Evolutionary conservation across 257 asterid species (phyloP).

Genomic region (Solanum tarapatanum): DNA sequence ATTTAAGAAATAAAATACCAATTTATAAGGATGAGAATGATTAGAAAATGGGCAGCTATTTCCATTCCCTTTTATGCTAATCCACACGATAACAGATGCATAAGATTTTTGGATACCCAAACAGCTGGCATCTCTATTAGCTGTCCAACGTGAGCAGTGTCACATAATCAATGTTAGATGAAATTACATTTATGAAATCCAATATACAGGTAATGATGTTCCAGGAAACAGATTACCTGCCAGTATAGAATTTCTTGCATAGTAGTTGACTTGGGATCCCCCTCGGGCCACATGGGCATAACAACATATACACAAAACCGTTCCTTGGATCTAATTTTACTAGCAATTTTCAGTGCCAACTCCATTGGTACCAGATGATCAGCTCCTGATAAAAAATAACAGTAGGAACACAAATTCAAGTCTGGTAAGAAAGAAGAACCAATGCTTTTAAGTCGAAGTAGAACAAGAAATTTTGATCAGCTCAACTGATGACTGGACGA

Average conservation of each 20-base stretch:
- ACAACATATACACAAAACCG: constrained; percentile 71
- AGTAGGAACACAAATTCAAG: neutral
- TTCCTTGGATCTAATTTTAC: constrained; percentile 70
- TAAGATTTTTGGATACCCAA: neutral
- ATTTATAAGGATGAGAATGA: neutral
- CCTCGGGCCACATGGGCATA: constrained; percentile 97
- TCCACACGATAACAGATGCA: neutral
- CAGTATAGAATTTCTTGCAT: constrained; percentile 88
- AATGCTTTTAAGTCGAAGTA: neutral
- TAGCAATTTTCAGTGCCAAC: constrained; percentile 58
- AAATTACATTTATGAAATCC: neutral
- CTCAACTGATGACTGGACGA: neutral
- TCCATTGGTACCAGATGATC: constrained; percentile 87
- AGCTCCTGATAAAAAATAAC: constrained; percentile 42
- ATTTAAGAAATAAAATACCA: neutral
- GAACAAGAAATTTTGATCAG: neutral
- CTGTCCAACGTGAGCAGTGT: neutral
- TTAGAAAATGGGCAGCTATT: neutral
- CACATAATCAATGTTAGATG: neutral
- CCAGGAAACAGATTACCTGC: constrained; percentile 44
- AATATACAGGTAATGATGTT: neutral
- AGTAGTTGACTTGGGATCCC: constrained; percentile 64
- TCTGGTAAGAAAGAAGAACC: neutral
- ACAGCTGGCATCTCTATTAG: neutral
- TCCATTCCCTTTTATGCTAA: neutral